These are phyloP conservation scores for Volvox carteri DNA, from an alignment of 163 green algal species.

Conservation along the genomic window DNA sequence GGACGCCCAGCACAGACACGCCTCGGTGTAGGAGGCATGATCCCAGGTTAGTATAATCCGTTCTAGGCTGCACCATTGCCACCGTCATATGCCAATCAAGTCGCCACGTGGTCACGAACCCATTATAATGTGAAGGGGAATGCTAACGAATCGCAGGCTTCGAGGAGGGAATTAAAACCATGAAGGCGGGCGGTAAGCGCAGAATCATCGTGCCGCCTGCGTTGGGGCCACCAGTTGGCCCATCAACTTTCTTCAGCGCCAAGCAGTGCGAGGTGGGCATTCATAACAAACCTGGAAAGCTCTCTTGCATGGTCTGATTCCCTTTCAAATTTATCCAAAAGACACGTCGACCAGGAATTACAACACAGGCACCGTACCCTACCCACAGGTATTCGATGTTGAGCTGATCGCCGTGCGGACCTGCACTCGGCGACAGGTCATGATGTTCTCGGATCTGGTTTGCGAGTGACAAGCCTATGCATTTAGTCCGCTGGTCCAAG, in stretches of 20 bases:
- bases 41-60: constrained; percentile 77
- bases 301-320: no score
- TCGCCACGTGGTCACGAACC: no score
- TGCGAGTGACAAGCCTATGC: constrained; percentile 76
- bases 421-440: constrained; percentile 79
- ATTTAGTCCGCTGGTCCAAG: not conserved
- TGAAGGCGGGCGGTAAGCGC: constrained; percentile 89
- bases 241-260: constrained; percentile 98
- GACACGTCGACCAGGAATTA: no score
- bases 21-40: constrained; percentile 90
- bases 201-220: constrained; percentile 95
- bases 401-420: constrained; percentile 87
- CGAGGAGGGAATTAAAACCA: constrained; percentile 88
- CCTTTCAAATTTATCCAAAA: no score
- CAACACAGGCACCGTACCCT: no score
- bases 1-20: constrained; percentile 85
- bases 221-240: constrained; percentile 96
- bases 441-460: constrained; percentile 89
- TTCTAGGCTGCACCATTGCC: not conserved
- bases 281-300: no score
- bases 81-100: not conserved
- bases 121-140: no score
- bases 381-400: constrained; percentile 95
- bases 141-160: constrained; percentile 90
- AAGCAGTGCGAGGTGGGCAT: constrained; percentile 97